Evolutionary conservation across 192 early-diverging fungal genomes (phyloP), one percentile per base, ranked within the genome.

Genomic region (Lobulomyces angularis): DNA sequence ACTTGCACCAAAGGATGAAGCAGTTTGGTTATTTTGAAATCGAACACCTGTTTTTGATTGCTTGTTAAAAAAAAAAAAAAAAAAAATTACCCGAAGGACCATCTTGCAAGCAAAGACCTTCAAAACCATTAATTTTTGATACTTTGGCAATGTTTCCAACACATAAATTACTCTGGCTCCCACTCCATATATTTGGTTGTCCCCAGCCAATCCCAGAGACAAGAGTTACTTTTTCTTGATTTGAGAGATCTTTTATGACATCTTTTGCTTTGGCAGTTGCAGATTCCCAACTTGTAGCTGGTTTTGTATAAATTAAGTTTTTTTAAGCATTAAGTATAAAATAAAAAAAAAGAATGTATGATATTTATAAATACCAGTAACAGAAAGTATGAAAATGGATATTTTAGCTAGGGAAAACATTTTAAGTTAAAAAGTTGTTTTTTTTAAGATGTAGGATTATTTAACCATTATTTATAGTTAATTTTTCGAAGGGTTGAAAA

Each of bases 31-130:
- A 11, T 2, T 12, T 5, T 31, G 11, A 4, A 17, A 6, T 8
- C 12, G n/a, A 55, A 61, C 51, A 18, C 18, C 41, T 36, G 8
- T n/a, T 43, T 25, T 11, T 9, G 30, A 44, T 9, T 43, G 9
- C 45, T n/a, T 19, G 45, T 40, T 12, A 35, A 43, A 31, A 74
- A 41, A 23, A 57, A 37, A 41, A 73, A 64, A 7, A 43, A 52
- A 21, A 70, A 64, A 22, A 62, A 19, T 74, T 42, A 30, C 66
- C 67, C 17, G 56, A 35, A 23, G 75, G 74, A 7, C 48, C 21
- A 47, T 78, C 75, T 43, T 78, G 75, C 8, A 78, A 45, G 54
- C 70, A 75, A 19, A 79, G 48, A 43, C 59, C 60, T 34, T 56
- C 52, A 48, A 67, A 72, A 16, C 53, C 35, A 11, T 51, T 46